Conservation (phyloP, 1,284 basidiomycete genomes). For the Leccinum subspadiceum region DNA sequence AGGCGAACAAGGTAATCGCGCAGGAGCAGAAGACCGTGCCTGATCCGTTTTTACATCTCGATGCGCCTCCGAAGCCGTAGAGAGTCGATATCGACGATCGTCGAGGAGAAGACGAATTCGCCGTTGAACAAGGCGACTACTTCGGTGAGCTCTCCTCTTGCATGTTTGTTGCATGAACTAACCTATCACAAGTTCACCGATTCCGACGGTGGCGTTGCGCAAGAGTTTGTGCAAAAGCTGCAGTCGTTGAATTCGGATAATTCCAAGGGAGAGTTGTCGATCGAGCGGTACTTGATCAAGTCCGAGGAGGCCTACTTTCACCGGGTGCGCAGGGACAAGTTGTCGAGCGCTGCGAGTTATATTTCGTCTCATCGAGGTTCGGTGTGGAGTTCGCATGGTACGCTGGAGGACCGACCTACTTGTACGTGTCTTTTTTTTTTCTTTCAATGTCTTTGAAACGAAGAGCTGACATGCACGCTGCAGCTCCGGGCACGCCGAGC, state of each 20-base stretch:
- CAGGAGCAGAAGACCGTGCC: slow-evolving; percentile 72
- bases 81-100: slow-evolving; percentile 85
- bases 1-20: slow-evolving; percentile 32
- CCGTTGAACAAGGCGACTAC: slow-evolving; percentile 91
- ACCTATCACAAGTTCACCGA: slow-evolving; percentile 72
- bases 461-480: not conserved
- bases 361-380: slow-evolving; percentile 81
- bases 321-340: slow-evolving; percentile 83
- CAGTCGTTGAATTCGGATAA: slow-evolving; percentile 79
- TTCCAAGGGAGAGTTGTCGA: slow-evolving; percentile 87
- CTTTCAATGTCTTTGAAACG: not conserved
- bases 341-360: slow-evolving; percentile 73
- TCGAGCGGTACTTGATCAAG: slow-evolving; percentile 86
- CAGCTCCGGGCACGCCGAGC: slow-evolving; percentile 52
- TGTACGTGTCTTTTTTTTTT: slow-evolving; percentile 48
- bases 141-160: slow-evolving; percentile 51
- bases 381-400: slow-evolving; percentile 66
- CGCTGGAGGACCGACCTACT: slow-evolving; percentile 55
- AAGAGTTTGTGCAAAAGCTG: slow-evolving; percentile 85
- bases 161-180: not conserved
- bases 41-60: slow-evolving; percentile 71
- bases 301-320: slow-evolving; percentile 92
- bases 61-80: slow-evolving; percentile 70
- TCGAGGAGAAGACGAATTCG: slow-evolving; percentile 85
- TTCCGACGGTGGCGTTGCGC: slow-evolving; percentile 85